These are phyloP conservation scores for Ramularia collo-cygni DNA, from an alignment of 2,329 filamentous ascomycete species.

Conservation along the genomic window DNA sequence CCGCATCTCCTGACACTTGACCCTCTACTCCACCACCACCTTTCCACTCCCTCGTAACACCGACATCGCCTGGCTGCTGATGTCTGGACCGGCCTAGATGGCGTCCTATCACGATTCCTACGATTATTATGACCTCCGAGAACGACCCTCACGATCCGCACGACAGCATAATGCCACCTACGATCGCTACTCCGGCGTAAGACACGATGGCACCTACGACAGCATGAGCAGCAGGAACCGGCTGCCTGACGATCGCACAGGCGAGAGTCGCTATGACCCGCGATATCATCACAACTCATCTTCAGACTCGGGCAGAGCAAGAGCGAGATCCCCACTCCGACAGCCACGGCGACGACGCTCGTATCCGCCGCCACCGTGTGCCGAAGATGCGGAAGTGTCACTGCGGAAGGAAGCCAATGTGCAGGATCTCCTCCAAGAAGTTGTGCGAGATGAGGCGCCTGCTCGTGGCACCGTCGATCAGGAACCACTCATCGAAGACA, in stretches of 20 bases:
- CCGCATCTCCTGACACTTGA: neutral
- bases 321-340: constrained; percentile 6
- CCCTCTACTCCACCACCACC: neutral
- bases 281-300: constrained; percentile 27
- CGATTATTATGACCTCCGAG: constrained; percentile 11
- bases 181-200: constrained; percentile 5
- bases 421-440: constrained; percentile 27
- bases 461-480: constrained; percentile 62
- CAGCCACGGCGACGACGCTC: constrained; percentile 22
- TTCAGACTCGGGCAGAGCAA: constrained; percentile 13
- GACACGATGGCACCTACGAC: constrained; percentile 20
- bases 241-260: constrained; percentile 12
- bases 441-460: constrained; percentile 49
- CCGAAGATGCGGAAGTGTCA: constrained; percentile 62
- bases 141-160: constrained; percentile 15
- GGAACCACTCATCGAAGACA: constrained; percentile 58
- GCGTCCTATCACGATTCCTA: constrained; percentile 20
- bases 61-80: neutral
- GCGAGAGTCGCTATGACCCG: constrained; percentile 30
- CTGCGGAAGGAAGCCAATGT: constrained; percentile 54
- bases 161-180: constrained; percentile 19
- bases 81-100: constrained; percentile 12
- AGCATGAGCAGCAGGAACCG: neutral
- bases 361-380: constrained; percentile 56
- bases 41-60: neutral